phyloP scores from a whole-genome alignment of 495 filamentous ascomycete genomes.

The Immersiella caudata region DNA sequence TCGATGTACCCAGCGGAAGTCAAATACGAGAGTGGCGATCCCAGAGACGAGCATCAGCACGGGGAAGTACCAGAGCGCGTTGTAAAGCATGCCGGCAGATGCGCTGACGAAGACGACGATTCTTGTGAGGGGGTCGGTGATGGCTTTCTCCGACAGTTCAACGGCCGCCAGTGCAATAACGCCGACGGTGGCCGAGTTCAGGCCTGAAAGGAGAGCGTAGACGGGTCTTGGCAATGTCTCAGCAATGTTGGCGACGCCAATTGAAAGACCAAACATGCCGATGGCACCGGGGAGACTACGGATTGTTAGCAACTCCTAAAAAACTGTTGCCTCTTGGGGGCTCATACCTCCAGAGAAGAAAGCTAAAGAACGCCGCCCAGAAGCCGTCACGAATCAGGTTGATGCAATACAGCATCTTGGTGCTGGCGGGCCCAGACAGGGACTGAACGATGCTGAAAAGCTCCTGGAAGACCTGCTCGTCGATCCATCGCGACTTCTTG shows the following conservation, averaged over 20 bases:
- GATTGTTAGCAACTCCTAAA: not conserved
- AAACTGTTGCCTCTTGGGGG: not conserved
- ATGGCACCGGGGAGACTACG: constrained; percentile 70
- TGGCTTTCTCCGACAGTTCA: constrained; percentile 71
- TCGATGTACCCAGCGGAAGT: constrained; percentile 55
- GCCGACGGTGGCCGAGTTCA: constrained; percentile 78
- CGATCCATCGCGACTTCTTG: constrained; percentile 66
- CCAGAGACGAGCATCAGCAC: constrained; percentile 64
- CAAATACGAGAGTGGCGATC: constrained; percentile 60
- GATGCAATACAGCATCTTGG: constrained; percentile 80
- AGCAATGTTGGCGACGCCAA: constrained; percentile 66
- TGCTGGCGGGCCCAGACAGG: constrained; percentile 73
- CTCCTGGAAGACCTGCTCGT: constrained; percentile 80
- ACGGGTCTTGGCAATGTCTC: constrained; percentile 64
- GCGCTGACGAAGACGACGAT: constrained; percentile 69
- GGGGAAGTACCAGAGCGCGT: constrained; percentile 81
- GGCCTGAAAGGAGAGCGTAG: constrained; percentile 75
- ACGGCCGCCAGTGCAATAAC: constrained; percentile 78
- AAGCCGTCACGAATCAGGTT: constrained; percentile 67
- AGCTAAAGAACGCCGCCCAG: constrained; percentile 61
- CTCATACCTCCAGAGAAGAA: constrained; percentile 68
- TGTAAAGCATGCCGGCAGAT: constrained; percentile 72
- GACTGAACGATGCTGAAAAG: constrained; percentile 79
- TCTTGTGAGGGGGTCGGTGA: constrained; percentile 70
- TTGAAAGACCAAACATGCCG: constrained; percentile 71